phyloP scores from a whole-genome alignment of 1,284 basidiomycete genomes.

The Quambalaria eucalypti region DNA sequence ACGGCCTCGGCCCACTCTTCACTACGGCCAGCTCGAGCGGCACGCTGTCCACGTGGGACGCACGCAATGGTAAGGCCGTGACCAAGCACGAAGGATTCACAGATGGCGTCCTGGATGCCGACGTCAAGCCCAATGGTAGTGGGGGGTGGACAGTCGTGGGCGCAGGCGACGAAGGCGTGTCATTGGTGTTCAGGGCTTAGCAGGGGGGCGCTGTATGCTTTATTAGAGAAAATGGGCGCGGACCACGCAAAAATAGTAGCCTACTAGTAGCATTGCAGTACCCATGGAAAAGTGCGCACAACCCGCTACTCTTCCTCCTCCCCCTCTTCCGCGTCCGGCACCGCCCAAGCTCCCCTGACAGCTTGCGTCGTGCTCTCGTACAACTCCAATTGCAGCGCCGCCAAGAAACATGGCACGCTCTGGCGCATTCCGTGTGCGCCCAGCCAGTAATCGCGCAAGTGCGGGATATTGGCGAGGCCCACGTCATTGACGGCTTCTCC shows the following conservation, averaged over 20 bases:
- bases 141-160: slow-evolving; percentile 44
- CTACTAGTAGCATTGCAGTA: neutral
- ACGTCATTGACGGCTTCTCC: slow-evolving; percentile 44
- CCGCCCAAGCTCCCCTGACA: slow-evolving; percentile 9
- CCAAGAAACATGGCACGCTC: slow-evolving; percentile 53
- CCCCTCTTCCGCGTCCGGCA: slow-evolving; percentile 5
- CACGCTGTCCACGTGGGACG: slow-evolving; percentile 84
- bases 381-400: slow-evolving; percentile 52
- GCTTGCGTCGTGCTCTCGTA: slow-evolving; percentile 36
- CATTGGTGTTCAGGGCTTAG: slow-evolving; percentile 32
- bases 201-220: neutral
- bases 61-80: slow-evolving; percentile 68
- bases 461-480: slow-evolving; percentile 20
- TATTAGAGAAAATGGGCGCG: neutral
- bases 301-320: neutral
- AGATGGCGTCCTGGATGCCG: slow-evolving; percentile 68
- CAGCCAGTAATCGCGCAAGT: slow-evolving; percentile 51
- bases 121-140: slow-evolving; percentile 52
- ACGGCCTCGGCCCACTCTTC: slow-evolving; percentile 81
- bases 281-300: neutral
- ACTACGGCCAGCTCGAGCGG: slow-evolving; percentile 61
- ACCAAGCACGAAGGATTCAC: slow-evolving; percentile 75
- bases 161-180: slow-evolving; percentile 45
- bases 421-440: slow-evolving; percentile 47
- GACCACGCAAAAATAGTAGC: neutral